Base-by-base conservation (phyloP, 169 alveolate species). In the Babesia ovata region DNA sequence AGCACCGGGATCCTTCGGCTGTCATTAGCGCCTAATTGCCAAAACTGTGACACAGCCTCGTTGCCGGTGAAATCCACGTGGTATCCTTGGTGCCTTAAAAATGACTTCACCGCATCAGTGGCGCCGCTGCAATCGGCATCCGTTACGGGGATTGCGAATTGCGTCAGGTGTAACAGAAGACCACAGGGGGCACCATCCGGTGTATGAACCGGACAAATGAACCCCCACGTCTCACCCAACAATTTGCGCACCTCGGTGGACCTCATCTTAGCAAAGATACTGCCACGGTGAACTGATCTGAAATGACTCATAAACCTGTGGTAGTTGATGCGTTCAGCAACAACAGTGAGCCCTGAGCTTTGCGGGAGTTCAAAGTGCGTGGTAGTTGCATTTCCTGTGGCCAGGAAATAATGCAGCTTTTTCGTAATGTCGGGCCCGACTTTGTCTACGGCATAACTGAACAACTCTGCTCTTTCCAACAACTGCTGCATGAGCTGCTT, bases 171-270 rank as follows among this genome's bases (percentile, higher is more conserved):
- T 60, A 96, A 92, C 81, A 98, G 79, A 49, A 98, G 90, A 11
- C 99, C 99, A 77, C 99, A 98, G 0, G 99, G 99, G n/a, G 98
- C 98, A 54, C 99, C 99, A 92, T 98, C 99, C 46, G 99, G 99
- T 0, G 99, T 98, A 85, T 98, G 99, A 22, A 98, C 99, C 7
- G 99, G 99, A 65, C 99, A 98, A 21, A 98, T 90, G 88, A 98
- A 98, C 44, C 99, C 99, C 99, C 99, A 98, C 48, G 98, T 94
- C 78, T 98, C 99, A 0, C 99, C 99, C 28, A 97, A 91, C 77
- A 98, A 91, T 90, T 97, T 98, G 81, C 99, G 96, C 21, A 91
- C 94, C 81, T 87, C 82, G 0, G 99, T 96, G 28, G 99, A 96
- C 85, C 95, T 92, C 99, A 97, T 96, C 73, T 97, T 95, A 22